Percentiles rank a stretch among this genome's conserved stretches.
Evolutionary conservation across 176 grass and related monocot species (phyloP).

Genomic region (Bolboschoenus planiculmis): DNA sequence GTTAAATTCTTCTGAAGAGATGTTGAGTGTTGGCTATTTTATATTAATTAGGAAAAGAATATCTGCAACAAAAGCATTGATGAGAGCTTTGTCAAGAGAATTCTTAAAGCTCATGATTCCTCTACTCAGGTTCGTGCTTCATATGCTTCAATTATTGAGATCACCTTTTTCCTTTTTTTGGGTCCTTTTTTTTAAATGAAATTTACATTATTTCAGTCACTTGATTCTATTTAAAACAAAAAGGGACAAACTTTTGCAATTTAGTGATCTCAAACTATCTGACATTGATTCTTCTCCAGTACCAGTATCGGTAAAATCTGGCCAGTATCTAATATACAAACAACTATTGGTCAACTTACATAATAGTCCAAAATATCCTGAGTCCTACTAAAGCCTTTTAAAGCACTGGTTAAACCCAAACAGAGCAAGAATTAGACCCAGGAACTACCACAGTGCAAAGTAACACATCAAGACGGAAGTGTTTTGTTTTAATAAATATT

Average conservation of each 20-base stretch:
- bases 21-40: background rate
- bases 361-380: background rate
- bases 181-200: background rate
- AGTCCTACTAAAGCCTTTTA: background rate
- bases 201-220: background rate
- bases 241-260: background rate
- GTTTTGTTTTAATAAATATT: slow-evolving; percentile 1
- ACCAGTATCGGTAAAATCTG: background rate
- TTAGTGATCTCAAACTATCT: background rate
- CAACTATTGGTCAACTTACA: background rate
- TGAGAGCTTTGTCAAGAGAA: slow-evolving; percentile 67
- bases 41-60: slow-evolving; percentile 38
- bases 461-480: background rate
- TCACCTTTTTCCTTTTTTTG: slow-evolving; percentile 10
- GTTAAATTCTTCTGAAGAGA: background rate
- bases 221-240: background rate
- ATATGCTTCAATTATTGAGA: slow-evolving; percentile 13
- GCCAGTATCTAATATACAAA: background rate
- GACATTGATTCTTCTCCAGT: background rate
- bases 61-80: slow-evolving; percentile 34
- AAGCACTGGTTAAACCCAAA: background rate
- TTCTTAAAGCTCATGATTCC: slow-evolving; percentile 51
- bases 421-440: background rate
- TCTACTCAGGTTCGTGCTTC: slow-evolving; percentile 43
- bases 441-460: background rate